These are phyloP conservation scores for Didymella keratinophila DNA, from an alignment of 2,329 filamentous ascomycete species.

Conservation along the genomic window DNA sequence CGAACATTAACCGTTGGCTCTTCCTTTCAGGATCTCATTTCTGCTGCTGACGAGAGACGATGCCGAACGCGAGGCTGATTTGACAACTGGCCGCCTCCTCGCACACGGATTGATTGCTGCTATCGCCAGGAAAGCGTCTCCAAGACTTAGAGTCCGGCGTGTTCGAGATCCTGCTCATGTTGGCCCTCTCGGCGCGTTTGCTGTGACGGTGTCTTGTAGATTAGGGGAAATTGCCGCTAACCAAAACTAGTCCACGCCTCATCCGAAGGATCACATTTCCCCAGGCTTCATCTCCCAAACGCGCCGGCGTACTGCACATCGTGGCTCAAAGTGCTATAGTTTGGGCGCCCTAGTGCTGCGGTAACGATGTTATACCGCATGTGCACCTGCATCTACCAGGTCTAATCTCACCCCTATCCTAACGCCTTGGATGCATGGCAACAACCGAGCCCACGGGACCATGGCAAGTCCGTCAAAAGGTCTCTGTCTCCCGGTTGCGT, in stretches of 20 bases:
- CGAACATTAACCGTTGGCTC: slow-evolving; percentile 29
- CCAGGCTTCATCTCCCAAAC: slow-evolving; percentile 22
- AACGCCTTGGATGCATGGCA: slow-evolving; percentile 31
- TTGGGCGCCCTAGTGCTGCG: slow-evolving; percentile 26
- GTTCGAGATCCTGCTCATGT: slow-evolving; percentile 3
- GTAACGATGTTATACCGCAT: slow-evolving; percentile 33
- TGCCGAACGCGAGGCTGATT: not conserved
- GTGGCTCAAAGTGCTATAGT: slow-evolving; percentile 33
- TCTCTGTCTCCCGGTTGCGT: slow-evolving; percentile 30
- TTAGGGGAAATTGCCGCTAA: slow-evolving; percentile 21
- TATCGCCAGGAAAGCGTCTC: not conserved
- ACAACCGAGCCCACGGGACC: slow-evolving; percentile 25
- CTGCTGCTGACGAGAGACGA: slow-evolving; percentile 14
- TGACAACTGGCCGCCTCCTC: not conserved
- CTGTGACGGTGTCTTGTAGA: slow-evolving; percentile 4
- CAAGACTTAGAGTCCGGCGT: slow-evolving; percentile 1
- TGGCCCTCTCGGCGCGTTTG: slow-evolving; percentile 6
- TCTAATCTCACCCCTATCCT: slow-evolving; percentile 46
- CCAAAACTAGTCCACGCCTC: slow-evolving; percentile 17
- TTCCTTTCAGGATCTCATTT: slow-evolving; percentile 14
- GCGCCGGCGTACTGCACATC: slow-evolving; percentile 30
- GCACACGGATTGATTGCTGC: not conserved
- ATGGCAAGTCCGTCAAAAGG: slow-evolving; percentile 43
- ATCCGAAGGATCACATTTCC: slow-evolving; percentile 21
- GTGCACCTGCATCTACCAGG: slow-evolving; percentile 30